Percentiles rank a stretch among this genome's conserved stretches.
phyloP scores from a whole-genome alignment of 768 basidiomycete species.

The Suillus decipiens region DNA sequence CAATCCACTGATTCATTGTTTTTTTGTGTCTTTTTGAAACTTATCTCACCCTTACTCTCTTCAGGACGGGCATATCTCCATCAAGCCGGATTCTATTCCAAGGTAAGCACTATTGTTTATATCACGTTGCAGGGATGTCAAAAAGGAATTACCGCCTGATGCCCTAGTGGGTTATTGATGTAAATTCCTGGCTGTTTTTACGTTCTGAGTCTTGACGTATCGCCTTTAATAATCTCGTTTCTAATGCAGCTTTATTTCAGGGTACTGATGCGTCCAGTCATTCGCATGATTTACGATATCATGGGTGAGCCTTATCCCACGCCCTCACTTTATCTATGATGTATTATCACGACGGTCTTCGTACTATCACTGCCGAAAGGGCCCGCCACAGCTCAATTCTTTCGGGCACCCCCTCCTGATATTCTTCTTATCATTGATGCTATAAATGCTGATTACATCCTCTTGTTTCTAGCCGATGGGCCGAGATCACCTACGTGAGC shows the following conservation, averaged over 20 bases:
- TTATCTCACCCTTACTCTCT: background rate
- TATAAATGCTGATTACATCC: conserved; percentile 12
- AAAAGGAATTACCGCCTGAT: conserved; percentile 90
- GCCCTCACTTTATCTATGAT: conserved; percentile 48
- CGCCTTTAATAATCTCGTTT: background rate
- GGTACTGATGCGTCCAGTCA: background rate
- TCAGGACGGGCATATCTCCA: background rate
- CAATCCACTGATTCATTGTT: conserved; percentile 58
- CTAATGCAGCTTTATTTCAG: conserved; percentile 6
- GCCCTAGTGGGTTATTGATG: conserved; percentile 53
- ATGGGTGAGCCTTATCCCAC: conserved; percentile 35
- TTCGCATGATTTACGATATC: background rate
- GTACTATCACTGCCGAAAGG: conserved; percentile 81
- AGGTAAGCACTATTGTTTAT: conserved; percentile 2
- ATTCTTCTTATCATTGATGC: conserved; percentile 14
- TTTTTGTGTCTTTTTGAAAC: background rate
- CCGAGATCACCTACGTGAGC: background rate
- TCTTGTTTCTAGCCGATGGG: background rate
- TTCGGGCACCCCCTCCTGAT: conserved; percentile 85
- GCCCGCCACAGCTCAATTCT: conserved; percentile 89
- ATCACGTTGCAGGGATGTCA: conserved; percentile 51
- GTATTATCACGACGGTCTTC: conserved; percentile 92
- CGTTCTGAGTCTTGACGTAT: conserved; percentile 47
- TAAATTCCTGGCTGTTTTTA: conserved; percentile 80
- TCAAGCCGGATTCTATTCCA: background rate